Evolutionary conservation across 257 asterid genomes (phyloP), one percentile per base, ranked within the genome.

Genomic region (Jacaranda copaia): DNA sequence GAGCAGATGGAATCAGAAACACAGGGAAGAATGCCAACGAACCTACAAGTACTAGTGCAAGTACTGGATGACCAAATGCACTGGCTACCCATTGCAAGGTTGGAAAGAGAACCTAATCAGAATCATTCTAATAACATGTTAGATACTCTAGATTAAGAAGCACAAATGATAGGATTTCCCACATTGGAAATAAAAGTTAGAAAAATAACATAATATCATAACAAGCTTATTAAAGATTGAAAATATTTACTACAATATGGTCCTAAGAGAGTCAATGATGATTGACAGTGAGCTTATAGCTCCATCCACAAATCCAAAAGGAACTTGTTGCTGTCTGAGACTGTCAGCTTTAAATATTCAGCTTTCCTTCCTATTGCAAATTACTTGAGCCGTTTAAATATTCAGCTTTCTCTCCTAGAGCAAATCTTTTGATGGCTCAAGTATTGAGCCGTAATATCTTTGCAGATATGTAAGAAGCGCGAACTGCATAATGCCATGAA

Each of bases 1-100:
- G 97, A 19, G 93, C 96, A 16, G 97, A 92, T 56, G 94, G 97
- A 58, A 92, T 68, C 61, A 90, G 63, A 68, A 88, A 63, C 57
- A 90, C 93, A 3, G 97, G 97, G 74, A 92, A 89, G 52, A 92
- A 62, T 1, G 92, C 95, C 88, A 91, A 71, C 36, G 98, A 92
- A 76, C 86, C 94, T 8, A 89, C 87, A n/a, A 92, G 93, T 65
- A 90, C 86, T 9, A 92, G 82, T 14, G 95, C 92, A 3, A 92
- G 91, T 35, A 80, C 83, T 43, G 93, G 91, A 75, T 89, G 97
- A 57, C 93, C 93, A 85, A 92, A 92, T 73, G 92, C 88, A 75
- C 90, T 90, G 67, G 98, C 83, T 88, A 90, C 98, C 96, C 96
- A 91, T 83, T 79, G 56, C 85, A 92, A 79, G 78, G 87, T 57